Conservation (phyloP, 208 protist species). For the Borovskyia barvae region DNA sequence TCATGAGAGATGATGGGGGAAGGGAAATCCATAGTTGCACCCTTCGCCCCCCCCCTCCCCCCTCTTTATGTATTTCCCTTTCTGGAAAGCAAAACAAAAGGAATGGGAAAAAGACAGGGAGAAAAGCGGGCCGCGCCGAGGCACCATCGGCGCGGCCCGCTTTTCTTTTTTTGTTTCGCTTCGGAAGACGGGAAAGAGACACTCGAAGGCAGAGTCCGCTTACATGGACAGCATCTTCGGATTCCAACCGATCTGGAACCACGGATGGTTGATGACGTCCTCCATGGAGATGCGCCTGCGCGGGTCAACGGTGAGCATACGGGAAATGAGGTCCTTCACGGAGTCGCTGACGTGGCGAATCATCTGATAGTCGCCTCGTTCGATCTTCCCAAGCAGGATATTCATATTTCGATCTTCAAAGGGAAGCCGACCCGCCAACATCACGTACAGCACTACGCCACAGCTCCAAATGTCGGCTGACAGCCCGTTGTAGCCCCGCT, state of each 20-base stretch:
- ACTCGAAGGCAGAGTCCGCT: too few relatives aligned
- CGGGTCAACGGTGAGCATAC: constrained; percentile 88
- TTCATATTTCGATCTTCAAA: constrained; percentile 93
- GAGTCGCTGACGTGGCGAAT: constrained; percentile 68
- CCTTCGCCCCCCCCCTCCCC: too few relatives aligned
- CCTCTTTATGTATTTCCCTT: too few relatives aligned
- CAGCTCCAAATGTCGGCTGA: constrained; percentile 96
- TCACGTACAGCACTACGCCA: constrained; percentile 96
- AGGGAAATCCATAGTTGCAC: too few relatives aligned
- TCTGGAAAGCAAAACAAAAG: too few relatives aligned
- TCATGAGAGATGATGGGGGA: too few relatives aligned
- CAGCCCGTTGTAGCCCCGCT: constrained; percentile 91
- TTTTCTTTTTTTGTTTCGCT: too few relatives aligned
- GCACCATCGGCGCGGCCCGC: too few relatives aligned
- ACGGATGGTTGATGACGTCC: constrained; percentile 86
- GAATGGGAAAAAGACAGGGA: too few relatives aligned
- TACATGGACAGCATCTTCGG: constrained; percentile 30
- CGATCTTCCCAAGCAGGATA: constrained; percentile 91
- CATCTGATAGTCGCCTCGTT: constrained; percentile 89
- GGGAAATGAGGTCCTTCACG: constrained; percentile 64
- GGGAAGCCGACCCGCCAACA: constrained; percentile 90
- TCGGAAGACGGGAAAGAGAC: too few relatives aligned
- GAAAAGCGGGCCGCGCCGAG: too few relatives aligned
- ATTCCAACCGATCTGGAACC: constrained; percentile 86
- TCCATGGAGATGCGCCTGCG: constrained; percentile 83